Percentiles rank a stretch among this genome's conserved stretches.
phyloP scores from a whole-genome alignment of 2,329 filamentous ascomycete species.

The Xenoacremonium recifei region DNA sequence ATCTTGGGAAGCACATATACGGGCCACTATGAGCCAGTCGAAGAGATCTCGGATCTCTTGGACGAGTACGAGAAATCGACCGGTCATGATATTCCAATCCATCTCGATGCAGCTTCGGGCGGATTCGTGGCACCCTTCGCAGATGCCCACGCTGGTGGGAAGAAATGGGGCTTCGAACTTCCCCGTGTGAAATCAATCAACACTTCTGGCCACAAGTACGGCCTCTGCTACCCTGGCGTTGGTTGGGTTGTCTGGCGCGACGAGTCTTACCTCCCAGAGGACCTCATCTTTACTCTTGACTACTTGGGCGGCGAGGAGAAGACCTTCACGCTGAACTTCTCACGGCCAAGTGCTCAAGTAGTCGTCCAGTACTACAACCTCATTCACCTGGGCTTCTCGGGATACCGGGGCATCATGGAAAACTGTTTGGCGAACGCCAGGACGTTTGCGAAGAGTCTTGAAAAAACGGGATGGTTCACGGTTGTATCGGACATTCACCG shows the following conservation, averaged over 20 bases:
- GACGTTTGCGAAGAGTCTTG: background rate
- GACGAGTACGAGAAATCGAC: background rate
- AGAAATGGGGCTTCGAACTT: background rate
- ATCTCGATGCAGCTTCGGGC: background rate
- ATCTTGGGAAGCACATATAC: background rate
- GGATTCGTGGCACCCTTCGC: background rate
- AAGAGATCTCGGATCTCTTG: background rate
- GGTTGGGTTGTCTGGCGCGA: background rate
- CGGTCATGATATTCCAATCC: background rate
- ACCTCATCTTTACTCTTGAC: background rate
- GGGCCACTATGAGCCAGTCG: background rate
- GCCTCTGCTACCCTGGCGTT: background rate
- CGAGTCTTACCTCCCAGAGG: background rate
- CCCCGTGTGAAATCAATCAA: background rate
- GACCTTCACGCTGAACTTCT: background rate
- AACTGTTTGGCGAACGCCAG: background rate
- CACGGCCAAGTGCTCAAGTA: background rate
- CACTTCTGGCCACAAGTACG: background rate
- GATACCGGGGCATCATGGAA: background rate
- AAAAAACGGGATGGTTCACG: background rate
- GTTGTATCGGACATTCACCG: background rate
- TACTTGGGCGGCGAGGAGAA: background rate
- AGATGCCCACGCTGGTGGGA: background rate
- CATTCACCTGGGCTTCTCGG: background rate
- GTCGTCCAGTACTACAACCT: background rate